Evolutionary conservation across 2,329 filamentous ascomycete species (phyloP).

Genomic region (Aspergillus sp.): DNA sequence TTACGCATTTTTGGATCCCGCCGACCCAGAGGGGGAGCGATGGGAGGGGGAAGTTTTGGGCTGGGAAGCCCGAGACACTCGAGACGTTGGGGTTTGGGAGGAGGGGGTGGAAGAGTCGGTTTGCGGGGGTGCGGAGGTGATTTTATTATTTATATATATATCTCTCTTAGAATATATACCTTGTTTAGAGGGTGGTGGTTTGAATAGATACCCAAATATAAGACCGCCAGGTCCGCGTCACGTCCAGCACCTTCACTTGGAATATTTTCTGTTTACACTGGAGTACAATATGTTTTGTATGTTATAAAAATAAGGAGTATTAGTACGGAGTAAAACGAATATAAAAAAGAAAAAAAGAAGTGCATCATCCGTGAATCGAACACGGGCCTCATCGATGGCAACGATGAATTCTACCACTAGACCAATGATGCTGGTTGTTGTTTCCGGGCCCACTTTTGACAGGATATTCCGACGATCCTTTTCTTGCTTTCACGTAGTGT

Average conservation of each 20-base stretch:
- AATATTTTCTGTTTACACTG: too few relatives aligned
- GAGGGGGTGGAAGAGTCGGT: constrained; percentile 36
- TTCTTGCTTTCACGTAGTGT: too few relatives aligned
- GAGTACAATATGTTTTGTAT: too few relatives aligned
- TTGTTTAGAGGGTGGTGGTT: not conserved
- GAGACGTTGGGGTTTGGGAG: constrained; percentile 41
- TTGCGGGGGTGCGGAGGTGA: constrained; percentile 21
- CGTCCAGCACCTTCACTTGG: too few relatives aligned
- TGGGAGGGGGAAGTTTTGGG: constrained; percentile 30
- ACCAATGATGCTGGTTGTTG: constrained; percentile 39
- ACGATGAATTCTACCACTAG: constrained; percentile 48
- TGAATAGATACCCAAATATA: too few relatives aligned
- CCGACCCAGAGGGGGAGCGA: constrained; percentile 32
- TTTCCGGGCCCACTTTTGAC: not conserved
- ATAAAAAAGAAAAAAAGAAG: not conserved
- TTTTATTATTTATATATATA: not conserved
- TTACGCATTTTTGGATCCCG: constrained; percentile 44
- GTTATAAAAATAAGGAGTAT: too few relatives aligned
- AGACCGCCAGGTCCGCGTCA: too few relatives aligned
- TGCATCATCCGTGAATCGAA: constrained; percentile 50
- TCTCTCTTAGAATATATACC: too few relatives aligned
- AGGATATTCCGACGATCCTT: not conserved
- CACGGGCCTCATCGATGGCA: constrained; percentile 48
- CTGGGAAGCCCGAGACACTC: constrained; percentile 38
- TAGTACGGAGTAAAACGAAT: too few relatives aligned